Evolutionary conservation across 2,329 filamentous ascomycete species (phyloP).

Genomic region (Macroventuria anomochaeta): DNA sequence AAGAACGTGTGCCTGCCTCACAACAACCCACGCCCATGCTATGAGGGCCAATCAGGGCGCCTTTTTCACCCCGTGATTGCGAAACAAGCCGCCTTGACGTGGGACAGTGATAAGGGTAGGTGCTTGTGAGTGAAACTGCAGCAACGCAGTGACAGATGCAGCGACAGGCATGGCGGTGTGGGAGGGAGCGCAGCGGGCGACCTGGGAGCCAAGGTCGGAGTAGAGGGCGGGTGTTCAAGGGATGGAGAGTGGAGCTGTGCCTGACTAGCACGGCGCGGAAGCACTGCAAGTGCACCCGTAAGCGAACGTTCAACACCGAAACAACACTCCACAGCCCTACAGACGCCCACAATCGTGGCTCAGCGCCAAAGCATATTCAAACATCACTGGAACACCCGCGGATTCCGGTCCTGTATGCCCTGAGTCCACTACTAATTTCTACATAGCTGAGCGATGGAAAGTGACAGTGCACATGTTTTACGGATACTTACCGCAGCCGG

Average conservation of each 20-base stretch:
- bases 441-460: not conserved
- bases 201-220: no score
- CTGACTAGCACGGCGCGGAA: conserved; percentile 10
- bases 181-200: not conserved
- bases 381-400: not conserved
- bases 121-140: conserved; percentile 18
- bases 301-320: conserved; percentile 10
- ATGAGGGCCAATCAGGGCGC: conserved; percentile 38
- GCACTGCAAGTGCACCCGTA: conserved; percentile 13
- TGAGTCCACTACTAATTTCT: not conserved
- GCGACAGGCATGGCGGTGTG: conserved; percentile 21
- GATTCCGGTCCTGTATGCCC: not conserved
- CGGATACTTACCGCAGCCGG: conserved; percentile 9
- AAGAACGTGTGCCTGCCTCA: conserved; percentile 27
- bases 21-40: conserved; percentile 21
- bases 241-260: conserved; percentile 13
- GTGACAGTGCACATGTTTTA: conserved; percentile 13
- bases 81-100: conserved; percentile 13
- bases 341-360: conserved; percentile 1
- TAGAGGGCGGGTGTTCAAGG: conserved; percentile 12
- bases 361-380: not conserved
- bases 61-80: conserved; percentile 5
- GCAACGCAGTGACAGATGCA: conserved; percentile 13
- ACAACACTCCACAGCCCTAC: not conserved
- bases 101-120: conserved; percentile 15